Conservation (phyloP, 1,139 yeast genomes). For the Scheffersomyces lignicola region DNA sequence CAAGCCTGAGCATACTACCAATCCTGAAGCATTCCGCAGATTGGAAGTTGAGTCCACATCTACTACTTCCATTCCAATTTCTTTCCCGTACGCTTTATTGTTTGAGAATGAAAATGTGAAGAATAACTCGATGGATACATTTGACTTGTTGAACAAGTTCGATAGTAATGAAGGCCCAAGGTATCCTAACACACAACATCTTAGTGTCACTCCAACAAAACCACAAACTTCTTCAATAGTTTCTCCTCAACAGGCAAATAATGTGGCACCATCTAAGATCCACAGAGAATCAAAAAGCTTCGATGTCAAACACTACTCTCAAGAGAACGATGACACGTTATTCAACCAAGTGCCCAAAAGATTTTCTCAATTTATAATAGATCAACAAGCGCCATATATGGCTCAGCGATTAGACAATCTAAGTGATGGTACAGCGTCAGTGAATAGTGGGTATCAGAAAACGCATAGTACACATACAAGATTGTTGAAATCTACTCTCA, state of each 20-base stretch:
- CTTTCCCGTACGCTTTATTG: constrained; percentile 35
- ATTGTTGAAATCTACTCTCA: too few species aligned
- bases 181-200: constrained; percentile 27
- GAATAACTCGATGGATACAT: constrained; percentile 29
- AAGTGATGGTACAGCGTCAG: constrained; percentile 25
- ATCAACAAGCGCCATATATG: constrained; percentile 33
- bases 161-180: constrained; percentile 16
- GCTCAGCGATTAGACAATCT: constrained; percentile 27
- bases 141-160: constrained; percentile 22
- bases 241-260: too few species aligned
- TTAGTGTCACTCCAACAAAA: constrained; percentile 3
- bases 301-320: too few species aligned
- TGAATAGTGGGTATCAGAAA: constrained; percentile 21
- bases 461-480: too few species aligned
- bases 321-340: background rate
- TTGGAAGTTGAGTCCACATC: constrained; percentile 36
- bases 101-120: constrained; percentile 21
- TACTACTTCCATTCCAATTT: constrained; percentile 30
- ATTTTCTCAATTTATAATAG: constrained; percentile 43
- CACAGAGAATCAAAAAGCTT: too few species aligned
- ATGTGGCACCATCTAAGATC: too few species aligned
- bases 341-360: constrained; percentile 41
- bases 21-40: constrained; percentile 16
- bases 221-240: too few species aligned
- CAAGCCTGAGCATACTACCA: background rate